Conservation (phyloP, 148 eudicot species). For the Chenopodium berlandieri region DNA sequence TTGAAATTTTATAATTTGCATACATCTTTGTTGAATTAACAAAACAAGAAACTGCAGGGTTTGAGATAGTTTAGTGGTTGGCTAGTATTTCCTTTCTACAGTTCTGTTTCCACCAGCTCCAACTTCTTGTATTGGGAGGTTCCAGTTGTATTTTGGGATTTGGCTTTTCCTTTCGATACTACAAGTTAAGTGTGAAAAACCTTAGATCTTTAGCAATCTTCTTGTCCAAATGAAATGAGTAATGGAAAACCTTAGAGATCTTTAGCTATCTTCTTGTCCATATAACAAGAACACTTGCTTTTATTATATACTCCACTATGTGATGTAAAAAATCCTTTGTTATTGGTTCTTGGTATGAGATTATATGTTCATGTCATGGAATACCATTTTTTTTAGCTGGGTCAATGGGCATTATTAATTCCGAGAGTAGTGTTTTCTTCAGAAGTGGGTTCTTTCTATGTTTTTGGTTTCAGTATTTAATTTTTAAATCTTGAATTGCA, state of each 20-base stretch:
- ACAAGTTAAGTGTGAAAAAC: neutral
- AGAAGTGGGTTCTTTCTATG: neutral
- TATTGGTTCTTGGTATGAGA: neutral
- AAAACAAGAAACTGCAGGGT: neutral
- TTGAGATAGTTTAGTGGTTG: neutral
- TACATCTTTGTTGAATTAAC: neutral
- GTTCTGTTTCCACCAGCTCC: neutral
- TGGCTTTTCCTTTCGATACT: neutral
- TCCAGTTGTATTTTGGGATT: neutral
- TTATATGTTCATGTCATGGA: neutral
- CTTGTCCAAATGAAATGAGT: no score
- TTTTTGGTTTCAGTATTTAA: neutral
- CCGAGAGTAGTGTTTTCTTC: neutral
- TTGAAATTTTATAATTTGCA: no score
- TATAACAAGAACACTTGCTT: neutral
- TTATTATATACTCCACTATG: neutral
- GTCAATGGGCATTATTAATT: no score
- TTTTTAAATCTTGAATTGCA: slow-evolving; percentile 34
- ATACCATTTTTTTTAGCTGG: no score
- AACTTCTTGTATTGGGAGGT: neutral
- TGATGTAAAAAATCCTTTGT: neutral
- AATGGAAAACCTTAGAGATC: neutral
- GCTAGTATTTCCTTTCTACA: neutral
- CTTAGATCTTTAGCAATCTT: neutral
- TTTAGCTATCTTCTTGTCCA: neutral